These are phyloP conservation scores for Chloranthus sessilifolius DNA, from an alignment of 164 flowering plant species.

Conservation along the genomic window DNA sequence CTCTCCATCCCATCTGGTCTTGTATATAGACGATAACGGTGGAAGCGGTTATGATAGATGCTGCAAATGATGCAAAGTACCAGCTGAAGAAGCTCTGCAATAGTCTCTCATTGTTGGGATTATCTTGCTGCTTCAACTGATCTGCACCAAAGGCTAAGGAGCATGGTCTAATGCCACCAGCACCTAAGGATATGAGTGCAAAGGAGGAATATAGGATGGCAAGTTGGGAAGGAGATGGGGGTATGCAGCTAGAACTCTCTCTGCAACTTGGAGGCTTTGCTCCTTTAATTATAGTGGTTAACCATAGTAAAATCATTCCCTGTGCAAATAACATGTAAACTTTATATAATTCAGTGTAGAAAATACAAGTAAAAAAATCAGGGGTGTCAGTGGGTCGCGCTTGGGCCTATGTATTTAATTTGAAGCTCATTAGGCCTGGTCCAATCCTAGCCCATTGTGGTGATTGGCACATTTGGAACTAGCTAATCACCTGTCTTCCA, in stretches of 20 bases:
- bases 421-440: too few species aligned
- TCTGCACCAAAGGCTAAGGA: conserved; percentile 57
- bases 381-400: too few species aligned
- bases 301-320: conserved; percentile 40
- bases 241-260: conserved; percentile 5
- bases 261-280: conserved; percentile 30
- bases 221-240: conserved; percentile 23
- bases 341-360: not conserved
- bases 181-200: conserved; percentile 40
- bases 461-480: too few species aligned
- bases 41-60: conserved; percentile 11
- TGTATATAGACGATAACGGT: conserved; percentile 40
- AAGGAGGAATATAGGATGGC: conserved; percentile 25
- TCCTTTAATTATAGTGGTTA: conserved; percentile 29
- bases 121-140: conserved; percentile 17
- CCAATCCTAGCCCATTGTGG: too few species aligned
- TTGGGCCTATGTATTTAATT: too few species aligned
- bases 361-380: too few species aligned
- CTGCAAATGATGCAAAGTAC: conserved; percentile 32
- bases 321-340: conserved; percentile 9
- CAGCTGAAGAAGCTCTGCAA: conserved; percentile 55
- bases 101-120: conserved; percentile 21
- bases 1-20: conserved; percentile 43
- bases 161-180: conserved; percentile 49
- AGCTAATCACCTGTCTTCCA: too few species aligned